These are phyloP conservation scores for Amaranthus palmeri DNA, from an alignment of 148 eudicot genomes.

Conservation along the genomic window DNA sequence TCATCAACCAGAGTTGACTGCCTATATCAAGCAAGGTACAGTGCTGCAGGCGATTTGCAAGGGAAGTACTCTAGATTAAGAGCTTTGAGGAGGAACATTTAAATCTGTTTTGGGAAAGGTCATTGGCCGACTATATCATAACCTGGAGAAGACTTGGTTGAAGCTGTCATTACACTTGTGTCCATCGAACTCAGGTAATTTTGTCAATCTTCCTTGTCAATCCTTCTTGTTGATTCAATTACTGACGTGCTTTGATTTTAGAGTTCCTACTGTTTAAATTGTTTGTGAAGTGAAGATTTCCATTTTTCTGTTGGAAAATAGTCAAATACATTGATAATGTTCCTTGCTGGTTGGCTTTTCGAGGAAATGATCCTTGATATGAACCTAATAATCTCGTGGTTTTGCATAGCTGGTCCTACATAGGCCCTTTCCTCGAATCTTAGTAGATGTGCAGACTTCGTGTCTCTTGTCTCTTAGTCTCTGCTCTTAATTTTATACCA, in stretches of 20 bases:
- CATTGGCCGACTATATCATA: slow-evolving; percentile 12
- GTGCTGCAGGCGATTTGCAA: slow-evolving; percentile 51
- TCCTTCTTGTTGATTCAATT: not conserved
- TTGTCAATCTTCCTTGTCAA: not conserved
- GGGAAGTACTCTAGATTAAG: slow-evolving; percentile 38
- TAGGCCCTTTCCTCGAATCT: no score
- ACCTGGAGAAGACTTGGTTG: not conserved
- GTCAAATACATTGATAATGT: no score
- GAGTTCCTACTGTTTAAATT: not conserved
- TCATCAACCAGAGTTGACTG: slow-evolving; percentile 75
- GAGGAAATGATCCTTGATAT: not conserved
- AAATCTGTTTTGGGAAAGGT: not conserved
- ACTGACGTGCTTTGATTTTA: not conserved
- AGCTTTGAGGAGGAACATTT: slow-evolving; percentile 10
- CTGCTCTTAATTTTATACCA: no score
- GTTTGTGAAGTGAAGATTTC: not conserved
- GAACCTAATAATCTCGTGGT: no score
- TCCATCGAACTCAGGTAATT: slow-evolving; percentile 12
- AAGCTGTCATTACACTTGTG: slow-evolving; percentile 1
- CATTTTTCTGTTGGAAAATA: no score
- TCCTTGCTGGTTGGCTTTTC: no score
- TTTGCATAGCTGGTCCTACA: no score
- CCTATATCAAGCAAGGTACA: slow-evolving; percentile 71
- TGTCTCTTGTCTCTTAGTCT: no score
- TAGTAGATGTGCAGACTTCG: no score